phyloP scores from a whole-genome alignment of 2,329 filamentous ascomycete genomes.

The Claviceps monticola region DNA sequence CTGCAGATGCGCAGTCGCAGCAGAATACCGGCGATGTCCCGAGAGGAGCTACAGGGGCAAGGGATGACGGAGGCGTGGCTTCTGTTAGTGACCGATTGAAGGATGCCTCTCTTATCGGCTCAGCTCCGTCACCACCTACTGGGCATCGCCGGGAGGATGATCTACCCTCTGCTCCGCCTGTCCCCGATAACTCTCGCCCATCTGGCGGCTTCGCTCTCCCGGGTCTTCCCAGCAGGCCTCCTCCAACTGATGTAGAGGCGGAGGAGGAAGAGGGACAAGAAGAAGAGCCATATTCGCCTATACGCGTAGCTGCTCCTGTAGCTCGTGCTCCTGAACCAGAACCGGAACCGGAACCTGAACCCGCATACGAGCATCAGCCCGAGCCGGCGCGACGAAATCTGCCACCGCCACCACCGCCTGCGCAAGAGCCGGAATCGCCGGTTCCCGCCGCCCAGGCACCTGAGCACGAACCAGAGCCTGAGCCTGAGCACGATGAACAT shows the following conservation, averaged over 20 bases:
- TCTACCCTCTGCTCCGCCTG: slow-evolving; percentile 28
- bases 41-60: slow-evolving; percentile 33
- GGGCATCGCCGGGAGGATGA: slow-evolving; percentile 17
- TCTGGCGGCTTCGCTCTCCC: slow-evolving; percentile 67
- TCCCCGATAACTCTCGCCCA: slow-evolving; percentile 52
- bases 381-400: slow-evolving; percentile 35
- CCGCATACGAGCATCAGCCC: slow-evolving; percentile 20
- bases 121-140: slow-evolving; percentile 25
- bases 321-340: slow-evolving; percentile 39
- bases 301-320: slow-evolving; percentile 77
- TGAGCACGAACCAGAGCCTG: slow-evolving; percentile 35
- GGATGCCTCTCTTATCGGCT: slow-evolving; percentile 57
- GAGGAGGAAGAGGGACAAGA: slow-evolving; percentile 28
- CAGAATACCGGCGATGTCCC: slow-evolving; percentile 41
- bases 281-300: slow-evolving; percentile 52
- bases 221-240: slow-evolving; percentile 52
- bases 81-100: slow-evolving; percentile 75
- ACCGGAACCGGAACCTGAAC: slow-evolving; percentile 9
- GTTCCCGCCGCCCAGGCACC: slow-evolving; percentile 13
- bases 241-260: slow-evolving; percentile 36
- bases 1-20: slow-evolving; percentile 38
- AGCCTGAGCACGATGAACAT: slow-evolving; percentile 18
- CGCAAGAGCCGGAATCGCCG: slow-evolving; percentile 42
- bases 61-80: slow-evolving; percentile 47
- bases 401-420: slow-evolving; percentile 47